Base-by-base conservation (phyloP, 306 rosid species). In the Fagus sylvatica region DNA sequence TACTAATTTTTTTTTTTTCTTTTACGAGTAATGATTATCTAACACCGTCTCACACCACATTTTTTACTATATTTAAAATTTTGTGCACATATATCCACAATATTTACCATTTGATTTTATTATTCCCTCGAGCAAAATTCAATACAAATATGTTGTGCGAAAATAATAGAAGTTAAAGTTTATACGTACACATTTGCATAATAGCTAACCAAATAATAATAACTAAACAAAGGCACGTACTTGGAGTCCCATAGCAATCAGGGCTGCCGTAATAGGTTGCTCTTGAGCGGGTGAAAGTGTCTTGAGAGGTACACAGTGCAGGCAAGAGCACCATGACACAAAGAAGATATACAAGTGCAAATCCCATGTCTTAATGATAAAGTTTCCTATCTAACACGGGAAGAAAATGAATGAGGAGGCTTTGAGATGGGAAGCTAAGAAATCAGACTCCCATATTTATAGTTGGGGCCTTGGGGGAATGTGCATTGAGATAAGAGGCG, bases 201-300 rank as follows among this genome's bases (percentile, higher is more conserved):
- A 46, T 46, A 46, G 9, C 15, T 46, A 22, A 22, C 28, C 28
- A 22, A 22, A 22, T 22, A 22, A 22, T 22, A 22, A 22, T 22
- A 22, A 22, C 28, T 22, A 10, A 46, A 46, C 11, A 8, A 46
- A 10, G 9, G 51, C 51, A 76, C 88, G 19, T 94, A 92, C 97
- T 81, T 81, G 94, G 91, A 69, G 69, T 85, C 36, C 96, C 97
- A 61, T 92, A 87, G 83, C 93, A 85, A 79, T 94, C 96, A 19
- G 94, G 96, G 82, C 97, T 92, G 51, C 98, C 96, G 61, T 92
- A 92, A 81, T 84, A 94, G 37, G 98, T 89, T 73, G 97, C 92
- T 84, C 98, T 86, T 34, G 98, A 94, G 74, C 28, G 13, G 0
- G 84, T 76, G 53, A 84, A 91, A 36, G 84, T 59, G 81, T 78